Conservation (phyloP, 768 basidiomycete genomes). For the Rhodosporidiobolus odoratus region DNA sequence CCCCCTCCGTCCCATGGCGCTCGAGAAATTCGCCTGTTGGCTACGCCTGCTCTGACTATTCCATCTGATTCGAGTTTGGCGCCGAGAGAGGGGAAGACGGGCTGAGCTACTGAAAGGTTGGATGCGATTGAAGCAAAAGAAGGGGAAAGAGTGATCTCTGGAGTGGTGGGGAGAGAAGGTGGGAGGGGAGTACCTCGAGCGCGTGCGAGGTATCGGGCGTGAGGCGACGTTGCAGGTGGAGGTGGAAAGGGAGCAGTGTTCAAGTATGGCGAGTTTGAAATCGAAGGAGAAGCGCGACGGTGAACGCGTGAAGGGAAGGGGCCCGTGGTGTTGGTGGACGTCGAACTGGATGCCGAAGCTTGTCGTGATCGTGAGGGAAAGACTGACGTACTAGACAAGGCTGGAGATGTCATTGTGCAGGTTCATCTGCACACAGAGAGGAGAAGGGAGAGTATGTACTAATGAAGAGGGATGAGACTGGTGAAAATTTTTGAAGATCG, state of each 20-base stretch:
- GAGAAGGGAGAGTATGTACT: too few species aligned
- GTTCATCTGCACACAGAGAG: too few species aligned
- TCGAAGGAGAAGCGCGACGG: not conserved
- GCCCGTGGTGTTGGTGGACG: not conserved
- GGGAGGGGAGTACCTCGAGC: not conserved
- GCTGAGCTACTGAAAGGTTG: slow-evolving; percentile 1
- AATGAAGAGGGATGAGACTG: too few species aligned
- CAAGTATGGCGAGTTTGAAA: not conserved
- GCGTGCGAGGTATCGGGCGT: slow-evolving; percentile 1
- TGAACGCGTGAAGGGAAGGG: not conserved
- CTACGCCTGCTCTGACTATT: not conserved
- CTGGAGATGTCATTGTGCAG: too few species aligned
- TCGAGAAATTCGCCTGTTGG: not conserved
- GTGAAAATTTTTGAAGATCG: too few species aligned
- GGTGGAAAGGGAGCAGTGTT: slow-evolving; percentile 6
- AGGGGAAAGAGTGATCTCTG: not conserved
- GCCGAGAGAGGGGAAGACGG: slow-evolving; percentile 16
- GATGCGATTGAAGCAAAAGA: slow-evolving; percentile 6
- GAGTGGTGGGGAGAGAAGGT: not conserved
- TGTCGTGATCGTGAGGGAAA: not conserved
- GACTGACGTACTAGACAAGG: too few species aligned
- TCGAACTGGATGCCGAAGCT: too few species aligned
- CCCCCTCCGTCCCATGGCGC: slow-evolving; percentile 12
- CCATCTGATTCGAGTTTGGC: slow-evolving; percentile 3
- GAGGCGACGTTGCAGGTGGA: slow-evolving; percentile 2